Evolutionary conservation across 2,329 filamentous ascomycete genomes (phyloP), one percentile per base, ranked within the genome.

Genomic region (Hypoxylon sp.): DNA sequence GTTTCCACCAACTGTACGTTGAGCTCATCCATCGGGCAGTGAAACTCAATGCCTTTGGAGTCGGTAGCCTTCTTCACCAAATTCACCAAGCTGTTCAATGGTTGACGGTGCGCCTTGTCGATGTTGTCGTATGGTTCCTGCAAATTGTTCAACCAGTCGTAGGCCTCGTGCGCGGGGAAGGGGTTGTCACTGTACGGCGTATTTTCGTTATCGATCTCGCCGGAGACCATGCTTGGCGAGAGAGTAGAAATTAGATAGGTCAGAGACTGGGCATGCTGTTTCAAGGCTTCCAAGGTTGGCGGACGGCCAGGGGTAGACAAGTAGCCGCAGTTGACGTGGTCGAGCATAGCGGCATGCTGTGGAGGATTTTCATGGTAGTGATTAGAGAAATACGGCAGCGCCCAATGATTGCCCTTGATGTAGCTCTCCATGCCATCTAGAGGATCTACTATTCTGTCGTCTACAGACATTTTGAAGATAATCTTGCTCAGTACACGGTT

Each of bases 211-310:
- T 70, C 58, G n/a, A 74, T 60, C 11, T 70, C 64, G 34, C 64
- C 63, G 1, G 60, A 57, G 7, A 55, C 58, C 5, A 69, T 64
- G 6, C 70, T 73, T 3, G 79, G 70, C 2, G 71, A 72, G 7
- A 84, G 66, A 30, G 71, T 67, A 2, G 73, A 72, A 54, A 86
- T 82, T 36, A 85, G 71, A 9, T 77, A 73, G 23, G 73, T 69
- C 11, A 86, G 73, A n/a, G 79, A 77, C 44, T 84, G 82, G 0
- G 80, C 79, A 55, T 86, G 82, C 61, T 82, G 77, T 66, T 86
- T 86, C 25, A 86, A 72, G 1, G 79, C 73, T 1, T 79, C 68
- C n/a, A 86, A 70, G 0, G 80, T 84, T 1, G 81, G 81, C 3
- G 80, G 69, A 4, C 70, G 64, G 3, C 75, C 78, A 8, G 70